Evolutionary conservation across 2,329 filamentous ascomycete species (phyloP), one percentile per base, ranked within the genome.

Genomic region (Paraphaeosphaeria minitans): DNA sequence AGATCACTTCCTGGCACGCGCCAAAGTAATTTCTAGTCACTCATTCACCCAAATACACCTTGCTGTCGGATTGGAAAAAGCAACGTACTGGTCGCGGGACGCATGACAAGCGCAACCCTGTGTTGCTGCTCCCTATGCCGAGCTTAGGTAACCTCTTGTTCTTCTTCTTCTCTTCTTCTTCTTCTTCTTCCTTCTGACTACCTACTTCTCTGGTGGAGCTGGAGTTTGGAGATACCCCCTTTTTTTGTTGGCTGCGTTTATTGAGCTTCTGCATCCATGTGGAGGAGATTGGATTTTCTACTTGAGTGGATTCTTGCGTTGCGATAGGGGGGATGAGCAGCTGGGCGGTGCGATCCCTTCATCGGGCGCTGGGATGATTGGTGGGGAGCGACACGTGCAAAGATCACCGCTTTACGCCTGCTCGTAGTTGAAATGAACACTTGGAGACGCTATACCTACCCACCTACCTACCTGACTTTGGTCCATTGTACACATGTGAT

Each of bases 221-320:
- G 72, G 73, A 75, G 73, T 76, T 76, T 76, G 73, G 72, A 67
- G 73, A 76, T 75, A 76, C 71, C 72, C 73, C 68, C 60, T 68
- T 68, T 68, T 68, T 61, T 61, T 16, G 39, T 9, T 29, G 21
- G 6, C 27, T 51, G 31, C 35, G n/a, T 52, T 29, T n/a, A 27
- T 52, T 31, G 7, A 12, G 14, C 13, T 14, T 46, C 24, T n/a
- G 16, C 29, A 7, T 31, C 3, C 6, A 19, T 21, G 22, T 31
- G 50, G 35, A 42, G 21, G 37, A 42, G 12, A 22, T 22, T 27
- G 50, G 16, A 29, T 19, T 31, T 14, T 16, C 24, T n/a, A n/a
- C 42, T 53, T 33, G 16, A 22, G 35, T 53, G 37, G 50, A 8
- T 27, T 53, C 33, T 53, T 53, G 35, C 21, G 50, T 24, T 33